A percentile compares a stretch with the other conserved stretches of the same genome.
Evolutionary conservation across 768 basidiomycete species (phyloP).

Genomic region (Serendipita sp.): DNA sequence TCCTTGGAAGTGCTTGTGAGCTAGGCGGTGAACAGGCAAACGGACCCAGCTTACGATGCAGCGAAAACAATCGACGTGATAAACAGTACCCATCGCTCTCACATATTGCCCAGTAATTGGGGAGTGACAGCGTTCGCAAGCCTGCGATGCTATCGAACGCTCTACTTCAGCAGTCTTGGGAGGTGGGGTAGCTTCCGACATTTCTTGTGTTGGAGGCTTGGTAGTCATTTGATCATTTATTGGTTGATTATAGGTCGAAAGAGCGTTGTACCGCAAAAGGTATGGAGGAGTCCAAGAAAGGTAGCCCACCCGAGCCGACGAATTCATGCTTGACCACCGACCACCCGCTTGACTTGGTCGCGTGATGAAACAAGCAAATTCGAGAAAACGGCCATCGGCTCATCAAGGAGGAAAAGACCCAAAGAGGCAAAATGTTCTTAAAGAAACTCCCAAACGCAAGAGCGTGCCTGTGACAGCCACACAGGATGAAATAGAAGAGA

Average conservation of each 20-base stretch:
- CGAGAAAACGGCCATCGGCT: conserved; percentile 35
- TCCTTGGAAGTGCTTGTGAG: conserved; percentile 36
- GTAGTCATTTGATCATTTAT: background rate
- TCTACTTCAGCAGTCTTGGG: background rate
- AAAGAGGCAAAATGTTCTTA: conserved; percentile 28
- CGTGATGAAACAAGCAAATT: conserved; percentile 6
- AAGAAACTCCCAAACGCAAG: conserved; percentile 46
- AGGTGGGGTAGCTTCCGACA: background rate
- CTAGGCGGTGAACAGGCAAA: background rate
- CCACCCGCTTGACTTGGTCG: too few relatives aligned
- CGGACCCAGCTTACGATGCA: conserved; percentile 55
- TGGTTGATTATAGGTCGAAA: background rate
- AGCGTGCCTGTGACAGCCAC: conserved; percentile 19
- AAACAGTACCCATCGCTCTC: conserved; percentile 81
- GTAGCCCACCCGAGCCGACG: background rate
- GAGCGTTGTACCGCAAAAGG: background rate
- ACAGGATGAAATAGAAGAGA: conserved; percentile 7
- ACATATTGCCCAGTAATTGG: conserved; percentile 85
- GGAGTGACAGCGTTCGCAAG: background rate
- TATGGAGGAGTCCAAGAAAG: background rate
- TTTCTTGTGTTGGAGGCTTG: background rate
- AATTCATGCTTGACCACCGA: background rate
- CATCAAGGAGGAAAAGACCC: conserved; percentile 25
- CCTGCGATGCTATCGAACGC: background rate
- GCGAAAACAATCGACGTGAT: conserved; percentile 92